Evolutionary conservation across 768 basidiomycete species (phyloP).

Genomic region (Tylopilus rubrobrunneus): DNA sequence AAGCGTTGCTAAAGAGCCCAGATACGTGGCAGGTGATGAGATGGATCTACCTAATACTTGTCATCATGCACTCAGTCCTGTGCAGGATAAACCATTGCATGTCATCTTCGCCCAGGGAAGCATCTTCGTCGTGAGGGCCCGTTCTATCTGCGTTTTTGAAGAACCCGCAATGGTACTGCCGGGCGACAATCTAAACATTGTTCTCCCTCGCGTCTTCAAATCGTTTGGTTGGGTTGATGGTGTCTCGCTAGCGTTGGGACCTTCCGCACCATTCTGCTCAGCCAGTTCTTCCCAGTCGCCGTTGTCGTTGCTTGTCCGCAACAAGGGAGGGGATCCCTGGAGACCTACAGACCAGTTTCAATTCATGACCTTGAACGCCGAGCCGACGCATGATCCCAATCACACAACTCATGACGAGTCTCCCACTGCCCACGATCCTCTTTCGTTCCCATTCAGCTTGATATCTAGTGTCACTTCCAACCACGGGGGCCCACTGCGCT

Average conservation of each 20-base stretch:
- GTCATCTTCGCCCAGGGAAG: constrained; percentile 44
- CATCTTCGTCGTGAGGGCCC: constrained; percentile 57
- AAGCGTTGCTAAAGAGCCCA: constrained; percentile 43
- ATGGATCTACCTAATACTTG: background rate
- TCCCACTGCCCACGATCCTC: constrained; percentile 20
- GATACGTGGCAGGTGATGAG: constrained; percentile 30
- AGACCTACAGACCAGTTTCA: constrained; percentile 45
- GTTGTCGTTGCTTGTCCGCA: constrained; percentile 52
- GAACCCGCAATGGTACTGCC: constrained; percentile 37
- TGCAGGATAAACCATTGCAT: constrained; percentile 50
- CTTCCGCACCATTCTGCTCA: background rate
- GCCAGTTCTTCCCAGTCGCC: constrained; percentile 7
- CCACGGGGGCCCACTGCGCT: constrained; percentile 49
- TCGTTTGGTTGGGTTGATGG: constrained; percentile 71
- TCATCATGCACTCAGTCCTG: constrained; percentile 7
- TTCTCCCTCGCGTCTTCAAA: constrained; percentile 36
- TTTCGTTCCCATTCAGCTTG: constrained; percentile 48
- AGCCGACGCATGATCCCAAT: constrained; percentile 8
- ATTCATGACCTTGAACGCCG: constrained; percentile 45
- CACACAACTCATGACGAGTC: constrained; percentile 2
- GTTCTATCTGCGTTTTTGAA: constrained; percentile 54
- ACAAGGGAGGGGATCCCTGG: constrained; percentile 63
- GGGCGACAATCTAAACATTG: constrained; percentile 9
- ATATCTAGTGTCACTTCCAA: constrained; percentile 33
- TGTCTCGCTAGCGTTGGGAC: constrained; percentile 36